Conservation (phyloP, 768 basidiomycete species). For the Sarcomyxa edulis region DNA sequence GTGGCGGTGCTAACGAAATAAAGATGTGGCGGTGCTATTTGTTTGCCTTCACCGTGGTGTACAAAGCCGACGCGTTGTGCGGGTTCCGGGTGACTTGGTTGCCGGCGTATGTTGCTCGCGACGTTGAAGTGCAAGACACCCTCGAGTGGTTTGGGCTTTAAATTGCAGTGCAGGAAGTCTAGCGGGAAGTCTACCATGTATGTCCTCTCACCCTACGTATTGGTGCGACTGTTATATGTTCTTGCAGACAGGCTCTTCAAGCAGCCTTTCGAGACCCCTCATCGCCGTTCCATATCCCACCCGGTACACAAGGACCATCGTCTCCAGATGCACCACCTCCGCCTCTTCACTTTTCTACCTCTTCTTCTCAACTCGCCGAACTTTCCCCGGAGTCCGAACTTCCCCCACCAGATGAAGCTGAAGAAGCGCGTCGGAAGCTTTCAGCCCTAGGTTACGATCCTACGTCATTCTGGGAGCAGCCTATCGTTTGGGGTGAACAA, state of each 20-base stretch:
- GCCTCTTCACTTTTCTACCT: constrained; percentile 9
- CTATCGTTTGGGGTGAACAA: constrained; percentile 75
- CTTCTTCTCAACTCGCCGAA: constrained; percentile 6
- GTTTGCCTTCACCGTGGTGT: too few species aligned
- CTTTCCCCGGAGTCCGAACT: constrained; percentile 7
- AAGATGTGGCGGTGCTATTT: too few species aligned
- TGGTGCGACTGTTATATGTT: too few species aligned
- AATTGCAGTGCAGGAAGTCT: too few species aligned
- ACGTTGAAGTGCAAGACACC: too few species aligned
- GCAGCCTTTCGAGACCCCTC: constrained; percentile 57
- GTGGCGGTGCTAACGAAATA: too few species aligned
- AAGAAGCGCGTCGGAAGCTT: constrained; percentile 39
- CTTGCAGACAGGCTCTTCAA: constrained; percentile 55
- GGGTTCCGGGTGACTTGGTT: too few species aligned
- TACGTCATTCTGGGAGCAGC: constrained; percentile 71
- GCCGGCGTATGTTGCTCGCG: too few species aligned
- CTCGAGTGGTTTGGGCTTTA: too few species aligned
- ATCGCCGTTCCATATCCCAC: constrained; percentile 62
- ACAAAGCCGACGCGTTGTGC: too few species aligned
- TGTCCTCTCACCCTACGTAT: not conserved
- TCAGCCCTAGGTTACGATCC: constrained; percentile 51
- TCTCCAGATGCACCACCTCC: constrained; percentile 44
- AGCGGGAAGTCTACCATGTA: constrained; percentile 7
- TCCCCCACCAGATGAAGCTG: too few species aligned
- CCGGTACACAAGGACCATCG: constrained; percentile 53